Evolutionary conservation across 2,329 filamentous ascomycete species (phyloP), one percentile per base, ranked within the genome.

Genomic region (Nothopassalora personata): DNA sequence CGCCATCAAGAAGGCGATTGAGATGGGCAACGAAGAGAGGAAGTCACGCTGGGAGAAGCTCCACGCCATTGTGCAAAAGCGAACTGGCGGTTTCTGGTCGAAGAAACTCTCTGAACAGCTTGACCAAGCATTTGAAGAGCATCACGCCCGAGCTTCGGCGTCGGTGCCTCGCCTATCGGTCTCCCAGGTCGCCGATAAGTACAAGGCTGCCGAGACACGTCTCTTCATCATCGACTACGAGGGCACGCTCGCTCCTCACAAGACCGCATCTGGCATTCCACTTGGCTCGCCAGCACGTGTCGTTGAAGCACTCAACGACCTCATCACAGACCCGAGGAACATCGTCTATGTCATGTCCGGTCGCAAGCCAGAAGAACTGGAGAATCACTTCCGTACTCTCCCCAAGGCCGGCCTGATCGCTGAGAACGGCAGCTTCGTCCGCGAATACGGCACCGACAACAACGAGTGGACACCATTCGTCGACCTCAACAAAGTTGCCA

Each of bases 151-250:
- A 53, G 90, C 95, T 66, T 91, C 90, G 58, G 90, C 89, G 46
- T 89, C 90, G 0, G 90, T 97, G 9, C 93, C 94, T 19, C 88
- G 94, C 1, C 80, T 97, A 3, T 92, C 89, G 2, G 76, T 92
- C 23, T 82, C 79, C 47, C 76, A 80, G 1, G 78, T 97, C 1
- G 76, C 81, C 2, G 77, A 84, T 51, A 81, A 84, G 61, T 97
- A 97, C 73, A 78, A 81, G 60, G 72, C 78, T 8, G 83, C 89
- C 0, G 74, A 84, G 46, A 83, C 84, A 19, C 86, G 92, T 15
- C 80, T 97, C 2, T 94, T 97, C 74, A 86, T 97, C 64, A 80
- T 97, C 48, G 93, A 97, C 70, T 96, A 96, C 70, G 93, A 97
- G 73, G 93, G 91, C 48, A 97, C 93, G 0, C 79, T 97, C 7